These are phyloP conservation scores for Liriodendron chinense DNA, from an alignment of 164 flowering plant genomes.

Conservation along the genomic window DNA sequence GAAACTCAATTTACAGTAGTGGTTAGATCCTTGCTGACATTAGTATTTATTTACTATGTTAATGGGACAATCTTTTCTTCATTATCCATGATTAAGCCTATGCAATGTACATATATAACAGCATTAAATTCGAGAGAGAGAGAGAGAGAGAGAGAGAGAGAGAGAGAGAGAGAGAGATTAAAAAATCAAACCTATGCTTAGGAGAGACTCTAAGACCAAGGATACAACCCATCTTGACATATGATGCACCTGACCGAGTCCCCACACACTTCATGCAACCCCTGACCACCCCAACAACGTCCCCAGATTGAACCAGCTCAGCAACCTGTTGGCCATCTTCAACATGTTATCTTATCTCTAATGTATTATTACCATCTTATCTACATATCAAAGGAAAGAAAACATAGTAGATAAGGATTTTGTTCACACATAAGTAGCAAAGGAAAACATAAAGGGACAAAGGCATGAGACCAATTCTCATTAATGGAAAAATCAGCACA, in stretches of 20 bases:
- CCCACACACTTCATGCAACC: slow-evolving; percentile 54
- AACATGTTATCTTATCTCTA: slow-evolving; percentile 1
- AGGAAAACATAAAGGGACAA: slow-evolving; percentile 8
- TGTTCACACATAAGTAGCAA: slow-evolving; percentile 1
- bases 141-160: background rate
- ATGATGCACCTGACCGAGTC: slow-evolving; percentile 27
- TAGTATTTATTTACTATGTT: too few relatives aligned
- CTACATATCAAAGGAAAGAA: background rate
- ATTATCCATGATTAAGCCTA: too few relatives aligned
- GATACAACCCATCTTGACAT: slow-evolving; percentile 48
- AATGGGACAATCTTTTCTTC: too few relatives aligned
- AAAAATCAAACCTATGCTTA: slow-evolving; percentile 29
- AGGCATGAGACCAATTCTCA: slow-evolving; percentile 4
- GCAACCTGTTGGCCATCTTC: slow-evolving; percentile 48
- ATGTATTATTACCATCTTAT: background rate
- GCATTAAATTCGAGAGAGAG: too few relatives aligned
- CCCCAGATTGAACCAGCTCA: slow-evolving; percentile 38
- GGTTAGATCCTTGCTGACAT: too few relatives aligned
- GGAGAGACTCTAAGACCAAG: slow-evolving; percentile 61
- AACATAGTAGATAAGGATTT: background rate
- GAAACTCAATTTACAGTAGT: too few relatives aligned
- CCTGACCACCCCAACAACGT: slow-evolving; percentile 50
- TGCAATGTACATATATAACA: too few relatives aligned
- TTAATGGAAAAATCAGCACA: background rate
- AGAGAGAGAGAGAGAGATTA: slow-evolving; percentile 1